Percentiles rank a stretch among this genome's conserved stretches.
These are phyloP conservation scores for Geotrichum fermentans DNA, from an alignment of 1,139 yeast species.

Conservation along the genomic window DNA sequence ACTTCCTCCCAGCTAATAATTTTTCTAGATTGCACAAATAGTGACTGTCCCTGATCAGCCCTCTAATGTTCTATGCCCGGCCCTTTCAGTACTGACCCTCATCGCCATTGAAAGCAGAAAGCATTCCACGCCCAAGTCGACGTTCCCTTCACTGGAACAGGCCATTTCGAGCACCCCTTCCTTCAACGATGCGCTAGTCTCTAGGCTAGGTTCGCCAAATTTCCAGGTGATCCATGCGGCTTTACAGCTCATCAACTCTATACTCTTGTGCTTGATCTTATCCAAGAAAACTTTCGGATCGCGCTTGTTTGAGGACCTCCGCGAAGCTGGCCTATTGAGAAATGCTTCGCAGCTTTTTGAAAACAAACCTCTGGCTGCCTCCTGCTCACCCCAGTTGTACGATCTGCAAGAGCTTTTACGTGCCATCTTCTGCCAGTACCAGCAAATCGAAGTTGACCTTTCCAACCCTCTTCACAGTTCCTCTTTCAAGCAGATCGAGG, in stretches of 20 bases:
- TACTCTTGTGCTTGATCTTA: conserved; percentile 27
- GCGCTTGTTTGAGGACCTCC: conserved; percentile 24
- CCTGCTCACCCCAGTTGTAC: conserved; percentile 30
- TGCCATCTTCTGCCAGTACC: conserved; percentile 28
- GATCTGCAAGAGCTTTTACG: conserved; percentile 31
- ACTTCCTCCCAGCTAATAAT: neutral
- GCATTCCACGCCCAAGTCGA: conserved; percentile 18
- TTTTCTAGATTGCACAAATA: conserved; percentile 19
- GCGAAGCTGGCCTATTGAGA: conserved; percentile 30
- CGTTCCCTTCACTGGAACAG: conserved; percentile 24
- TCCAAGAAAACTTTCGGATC: conserved; percentile 24
- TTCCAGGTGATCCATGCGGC: conserved; percentile 28
- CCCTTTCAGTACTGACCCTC: conserved; percentile 29
- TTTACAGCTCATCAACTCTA: conserved; percentile 28
- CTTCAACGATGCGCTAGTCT: conserved; percentile 26
- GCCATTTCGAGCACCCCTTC: conserved; percentile 23
- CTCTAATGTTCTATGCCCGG: conserved; percentile 28
- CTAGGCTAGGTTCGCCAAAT: conserved; percentile 25
- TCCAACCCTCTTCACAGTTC: conserved; percentile 23
- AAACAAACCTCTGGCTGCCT: conserved; percentile 27
- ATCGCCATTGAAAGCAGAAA: conserved; percentile 28
- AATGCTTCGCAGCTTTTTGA: conserved; percentile 28
- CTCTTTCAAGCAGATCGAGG: conserved; percentile 25
- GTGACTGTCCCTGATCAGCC: conserved; percentile 25
- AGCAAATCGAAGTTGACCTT: conserved; percentile 22